Base-by-base conservation (phyloP, 768 basidiomycete genomes). In the Termitomyces sp. region DNA sequence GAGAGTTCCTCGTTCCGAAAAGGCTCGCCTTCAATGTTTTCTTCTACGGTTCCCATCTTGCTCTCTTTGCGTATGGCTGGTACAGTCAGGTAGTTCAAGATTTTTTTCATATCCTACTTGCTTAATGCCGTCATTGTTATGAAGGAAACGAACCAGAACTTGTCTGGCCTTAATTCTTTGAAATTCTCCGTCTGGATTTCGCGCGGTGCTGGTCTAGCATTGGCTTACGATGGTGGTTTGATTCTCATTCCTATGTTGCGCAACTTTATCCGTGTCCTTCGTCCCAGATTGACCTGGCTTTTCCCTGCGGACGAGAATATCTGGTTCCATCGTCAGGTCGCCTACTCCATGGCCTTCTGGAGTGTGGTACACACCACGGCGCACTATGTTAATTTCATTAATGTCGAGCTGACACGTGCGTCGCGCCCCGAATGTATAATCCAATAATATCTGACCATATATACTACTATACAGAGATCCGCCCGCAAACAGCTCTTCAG, bases 271-370 rank as follows among this genome's bases (percentile, higher is more conserved):
- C 89, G 91, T 61, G 74, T 92, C 64, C 75, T 96, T 65, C 89
- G 95, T 40, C 95, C 94, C 20, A 84, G 79, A 66, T 69, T 96
- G 50, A 74, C 85, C n/a, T 89, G 90, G 85, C 76, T 91, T 59
- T 87, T 96, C 79, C 94, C 94, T 15, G 89, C 91, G 61, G 95
- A 98, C 72, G 94, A 96, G 78, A 93, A 92, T 67, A 89, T 96
- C 69, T 96, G 94, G 95, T 94, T 91, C 81, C 94, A 97, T 74
- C 81, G 93, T 60, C 94, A 96, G 70, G 91, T 96, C 48, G 95
- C 95, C 17, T 98, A 97, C 73, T 91, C 90, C 7, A 87, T 96
- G 85, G 88, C 92, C 3, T 95, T 96, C 78, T 96, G 90, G 89
- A 77, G 91, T 9, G 88, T 93, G 83, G 88, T 96, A 0, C 95